A percentile compares a stretch with the other conserved stretches of the same genome.
Evolutionary conservation across 108 stramenopile genomes (phyloP).

Genomic region (Nitzschia sp.): DNA sequence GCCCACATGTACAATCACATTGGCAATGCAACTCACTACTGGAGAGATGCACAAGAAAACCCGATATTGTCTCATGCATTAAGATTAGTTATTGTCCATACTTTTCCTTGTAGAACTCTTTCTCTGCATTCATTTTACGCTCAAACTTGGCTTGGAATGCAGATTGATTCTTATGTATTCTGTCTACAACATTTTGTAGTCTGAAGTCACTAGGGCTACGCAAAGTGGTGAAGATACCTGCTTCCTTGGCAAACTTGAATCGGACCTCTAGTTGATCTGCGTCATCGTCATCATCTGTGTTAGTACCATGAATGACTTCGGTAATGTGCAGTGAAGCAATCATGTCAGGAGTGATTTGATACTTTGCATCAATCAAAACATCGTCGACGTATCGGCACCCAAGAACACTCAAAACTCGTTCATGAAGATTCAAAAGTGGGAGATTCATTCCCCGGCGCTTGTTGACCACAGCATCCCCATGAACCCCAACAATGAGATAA

Average conservation of each 20-base stretch:
- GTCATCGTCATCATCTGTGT: constrained; percentile 42
- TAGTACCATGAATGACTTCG: constrained; percentile 68
- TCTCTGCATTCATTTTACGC: constrained; percentile 75
- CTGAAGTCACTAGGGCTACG: constrained; percentile 61
- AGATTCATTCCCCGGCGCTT: constrained; percentile 61
- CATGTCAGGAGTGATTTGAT: constrained; percentile 90
- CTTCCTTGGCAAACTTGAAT: constrained; percentile 57
- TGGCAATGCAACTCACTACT: too few species aligned
- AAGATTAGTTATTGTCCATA: constrained; percentile 26
- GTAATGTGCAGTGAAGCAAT: constrained; percentile 74
- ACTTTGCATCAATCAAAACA: constrained; percentile 95
- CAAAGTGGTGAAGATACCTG: constrained; percentile 52
- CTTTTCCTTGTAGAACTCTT: constrained; percentile 71
- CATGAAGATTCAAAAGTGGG: constrained; percentile 83
- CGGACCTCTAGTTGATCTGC: constrained; percentile 33
- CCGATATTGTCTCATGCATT: too few species aligned
- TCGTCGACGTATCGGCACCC: constrained; percentile 94
- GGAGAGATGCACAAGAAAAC: too few species aligned
- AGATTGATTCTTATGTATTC: constrained; percentile 76
- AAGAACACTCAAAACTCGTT: constrained; percentile 92
- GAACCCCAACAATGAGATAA: constrained; percentile 97
- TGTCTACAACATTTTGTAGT: constrained; percentile 56
- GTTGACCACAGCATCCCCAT: constrained; percentile 93
- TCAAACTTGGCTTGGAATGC: constrained; percentile 75
- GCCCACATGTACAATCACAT: too few species aligned